Evolutionary conservation across 768 basidiomycete genomes (phyloP), one percentile per base, ranked within the genome.

Genomic region (Mycena galericulata): DNA sequence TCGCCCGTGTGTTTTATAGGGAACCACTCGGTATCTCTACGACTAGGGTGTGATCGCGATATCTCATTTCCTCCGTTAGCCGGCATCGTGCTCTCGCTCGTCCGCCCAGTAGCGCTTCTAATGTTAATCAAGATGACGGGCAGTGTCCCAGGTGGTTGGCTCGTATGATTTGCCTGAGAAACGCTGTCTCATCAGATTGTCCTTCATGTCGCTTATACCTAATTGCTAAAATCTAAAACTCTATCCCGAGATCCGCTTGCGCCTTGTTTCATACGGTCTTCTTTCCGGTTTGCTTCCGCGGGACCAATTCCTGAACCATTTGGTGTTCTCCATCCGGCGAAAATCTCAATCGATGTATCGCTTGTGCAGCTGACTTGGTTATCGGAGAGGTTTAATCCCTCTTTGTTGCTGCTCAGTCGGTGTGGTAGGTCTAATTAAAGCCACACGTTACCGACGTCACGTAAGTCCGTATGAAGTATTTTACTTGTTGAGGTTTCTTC

Each of bases 101-200:
- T 62, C 29, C 46, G 49, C 41, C 58, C 62, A 24, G 59, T 41
- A 65, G 29, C 62, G 62, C 70, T 72, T 72, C 63, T 55, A 59
- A 63, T 67, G 56, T 67, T 67, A 65, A 72, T 68, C 70, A 65
- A 18, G 57, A 61, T 58, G 55, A 57, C 55, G 46, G 41, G 59
- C n/a, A n/a, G 43, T 40, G 62, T 63, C 26, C 70, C 66, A 66
- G 70, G 70, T 51, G 49, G 47, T 65, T 72, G 70, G 70, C 70
- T 68, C 70, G 53, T 54, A 63, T 32, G 55, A 58, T 59, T 51
- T 40, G 62, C 66, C 30, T 68, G 70, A 64, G 70, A 71, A 53
- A 40, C 32, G 32, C 26, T 60, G n/a, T n/a, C 70, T 62, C 64
- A 72, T 68, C 70, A 68, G 65, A 68, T 68, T 51, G 50, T 26